Evolutionary conservation across 805 yeast genomes (phyloP), one percentile per base, ranked within the genome.

Genomic region (Candida xiaguanensis): DNA sequence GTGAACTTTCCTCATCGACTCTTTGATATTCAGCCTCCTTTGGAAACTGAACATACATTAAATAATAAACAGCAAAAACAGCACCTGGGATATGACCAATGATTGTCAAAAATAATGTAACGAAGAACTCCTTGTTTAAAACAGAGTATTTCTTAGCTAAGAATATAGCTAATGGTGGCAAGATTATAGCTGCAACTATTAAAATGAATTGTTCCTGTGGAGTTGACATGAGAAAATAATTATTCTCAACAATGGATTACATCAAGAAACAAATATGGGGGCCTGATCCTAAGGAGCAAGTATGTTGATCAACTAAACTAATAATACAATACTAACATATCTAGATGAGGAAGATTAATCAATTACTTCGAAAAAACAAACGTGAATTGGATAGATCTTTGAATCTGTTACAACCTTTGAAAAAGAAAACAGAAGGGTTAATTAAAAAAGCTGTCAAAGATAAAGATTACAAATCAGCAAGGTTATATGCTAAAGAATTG

Each of bases 211-310:
- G 53, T 39, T 62, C 58, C 18, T 49, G 40, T 36, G 23, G 31
- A 2, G 40, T 16, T 25, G 27, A 8, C 22, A 4, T 25, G 22
- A 17, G 24, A 25, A 25, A 25, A 11, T 25, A 25, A 25, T 25
- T n/a, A n/a, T 20, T 20, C 6, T 20, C 23, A 20, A 7, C 9
- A 7, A 41, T 91, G 98, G 88, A 91, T 56, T 83, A 72, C 58
- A 59, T 91, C 24, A 90, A 87, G 65, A 81, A 82, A 56, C 85
- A 90, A 3, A 82, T 91, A 27, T 91, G 95, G 84, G 99, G 99
- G 0, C 97, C 98, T 0, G 96, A 90, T 56, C 96, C 97, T 30
- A 82, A 83, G 53, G 98, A 87, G 53, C 95, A 84, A 53, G 81
- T 73, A 59, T 36, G 77, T 67, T n/a, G n/a, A 16, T 15, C 7